phyloP scores from a whole-genome alignment of 176 grass and related monocot genomes.

The Miscanthus lutarioriparius region DNA sequence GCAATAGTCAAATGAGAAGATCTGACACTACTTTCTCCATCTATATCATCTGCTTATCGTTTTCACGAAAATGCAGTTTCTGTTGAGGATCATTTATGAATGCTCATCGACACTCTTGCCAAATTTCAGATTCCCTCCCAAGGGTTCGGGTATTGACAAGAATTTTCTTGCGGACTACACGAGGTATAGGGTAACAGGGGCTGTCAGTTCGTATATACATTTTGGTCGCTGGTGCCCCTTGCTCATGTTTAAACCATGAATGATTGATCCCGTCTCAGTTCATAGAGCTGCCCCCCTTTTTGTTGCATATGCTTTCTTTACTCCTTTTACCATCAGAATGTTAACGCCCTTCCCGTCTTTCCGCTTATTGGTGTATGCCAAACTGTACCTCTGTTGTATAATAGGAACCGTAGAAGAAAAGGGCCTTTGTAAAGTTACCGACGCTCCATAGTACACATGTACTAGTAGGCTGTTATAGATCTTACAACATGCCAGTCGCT shows the following conservation, averaged over 20 bases:
- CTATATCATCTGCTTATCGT: background rate
- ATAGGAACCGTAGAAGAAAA: background rate
- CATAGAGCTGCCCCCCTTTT: background rate
- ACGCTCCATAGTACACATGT: background rate
- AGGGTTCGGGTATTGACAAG: background rate
- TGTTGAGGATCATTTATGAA: background rate
- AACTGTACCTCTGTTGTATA: background rate
- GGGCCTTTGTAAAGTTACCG: background rate
- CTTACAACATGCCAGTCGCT: background rate
- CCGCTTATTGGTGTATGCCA: background rate
- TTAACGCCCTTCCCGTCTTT: background rate
- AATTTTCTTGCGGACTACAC: background rate
- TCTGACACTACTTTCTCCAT: background rate
- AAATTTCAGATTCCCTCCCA: constrained; percentile 28
- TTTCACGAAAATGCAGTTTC: background rate
- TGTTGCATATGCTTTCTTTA: background rate
- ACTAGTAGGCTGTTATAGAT: background rate
- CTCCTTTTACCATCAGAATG: background rate
- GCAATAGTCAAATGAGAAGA: background rate
- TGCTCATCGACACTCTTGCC: background rate
- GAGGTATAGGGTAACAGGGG: background rate
- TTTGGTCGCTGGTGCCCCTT: background rate
- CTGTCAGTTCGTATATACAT: background rate
- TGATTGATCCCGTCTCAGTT: background rate
- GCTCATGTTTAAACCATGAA: background rate